Evolutionary conservation across 2,329 filamentous ascomycete species (phyloP), one percentile per base, ranked within the genome.

Genomic region (Epichloe glyceriae): DNA sequence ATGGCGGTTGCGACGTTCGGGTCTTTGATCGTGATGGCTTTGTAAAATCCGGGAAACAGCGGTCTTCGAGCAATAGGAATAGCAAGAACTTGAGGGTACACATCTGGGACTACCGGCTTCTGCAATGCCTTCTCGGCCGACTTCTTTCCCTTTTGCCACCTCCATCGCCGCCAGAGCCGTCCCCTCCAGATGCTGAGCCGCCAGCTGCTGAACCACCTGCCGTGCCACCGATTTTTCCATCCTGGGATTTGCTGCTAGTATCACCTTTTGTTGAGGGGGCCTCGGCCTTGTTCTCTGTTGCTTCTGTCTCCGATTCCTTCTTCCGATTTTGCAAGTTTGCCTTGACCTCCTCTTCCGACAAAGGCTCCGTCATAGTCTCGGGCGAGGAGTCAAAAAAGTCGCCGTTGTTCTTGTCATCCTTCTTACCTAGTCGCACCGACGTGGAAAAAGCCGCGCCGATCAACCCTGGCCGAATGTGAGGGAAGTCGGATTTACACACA

Each of bases 41-140:
- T 98, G 73, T 98, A 98, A 69, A 97, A 98, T 1, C 93, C 93
- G 1, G 93, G 93, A 69, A 97, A 98, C 12, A 98, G 73, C 11
- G 93, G 93, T 49, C 93, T 79, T 66, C 94, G 89, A 30, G 88
- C 86, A 61, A 98, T 96, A 7, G 93, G 93, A 51, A 98, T 95
- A 2, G 91, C 91, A 78, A 98, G 88, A 50, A 98, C 90, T 65
- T 97, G 93, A 3, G 93, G 93, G 65, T 98, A 98, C 42, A 96
- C 83, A 54, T 98, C 93, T 14, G 93, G 93, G 14, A 97, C 85
- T 3, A 85, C 80, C 2, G 89, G 86, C 70, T 97, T 97, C 60
- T 88, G 82, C 39, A 97, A 74, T 22, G 86, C 83, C 61, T 81
- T 82, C 53, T 93, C 87, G n/a, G 66, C 62, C 35, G 82, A 76